Evolutionary conservation across 192 early-diverging fungal genomes (phyloP).

Genomic region (Entomortierella chlamydospora): DNA sequence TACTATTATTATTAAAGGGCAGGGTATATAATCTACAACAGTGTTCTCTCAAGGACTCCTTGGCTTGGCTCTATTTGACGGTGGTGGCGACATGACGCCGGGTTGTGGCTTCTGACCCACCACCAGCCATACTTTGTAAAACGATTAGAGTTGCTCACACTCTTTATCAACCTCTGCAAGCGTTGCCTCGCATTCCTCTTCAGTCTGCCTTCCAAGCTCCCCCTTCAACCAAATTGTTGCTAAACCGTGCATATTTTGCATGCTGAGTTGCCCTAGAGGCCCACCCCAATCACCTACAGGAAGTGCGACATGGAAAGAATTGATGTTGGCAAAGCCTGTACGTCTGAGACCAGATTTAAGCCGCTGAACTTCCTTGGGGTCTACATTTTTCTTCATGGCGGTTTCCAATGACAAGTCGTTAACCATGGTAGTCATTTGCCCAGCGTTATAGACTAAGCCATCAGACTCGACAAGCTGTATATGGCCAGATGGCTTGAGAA

Average conservation of each 20-base stretch:
- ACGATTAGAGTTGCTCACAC: slow-evolving; percentile 17
- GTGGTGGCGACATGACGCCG: too few relatives aligned
- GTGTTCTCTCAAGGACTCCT: too few relatives aligned
- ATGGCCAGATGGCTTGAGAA: slow-evolving; percentile 61
- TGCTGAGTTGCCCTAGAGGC: slow-evolving; percentile 13
- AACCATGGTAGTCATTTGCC: slow-evolving; percentile 6
- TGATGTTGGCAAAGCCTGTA: slow-evolving; percentile 10
- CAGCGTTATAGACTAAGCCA: slow-evolving; percentile 10
- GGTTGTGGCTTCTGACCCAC: slow-evolving; percentile 5
- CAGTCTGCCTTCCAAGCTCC: slow-evolving; percentile 12
- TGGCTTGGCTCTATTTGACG: too few relatives aligned
- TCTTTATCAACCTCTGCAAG: slow-evolving; percentile 9
- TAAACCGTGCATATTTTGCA: slow-evolving; percentile 29
- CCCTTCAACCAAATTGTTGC: slow-evolving; percentile 19
- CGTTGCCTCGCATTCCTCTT: slow-evolving; percentile 11
- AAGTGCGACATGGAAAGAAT: slow-evolving; percentile 16
- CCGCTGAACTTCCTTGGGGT: slow-evolving; percentile 11
- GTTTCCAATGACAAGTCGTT: slow-evolving; percentile 13
- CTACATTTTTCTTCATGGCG: not conserved
- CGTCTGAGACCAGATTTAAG: slow-evolving; percentile 19
- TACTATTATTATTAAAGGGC: too few relatives aligned
- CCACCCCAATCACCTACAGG: slow-evolving; percentile 37
- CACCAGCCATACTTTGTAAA: slow-evolving; percentile 16
- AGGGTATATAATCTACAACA: too few relatives aligned
- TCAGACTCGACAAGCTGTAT: slow-evolving; percentile 55